Evolutionary conservation across 768 basidiomycete genomes (phyloP).

Genomic region (Trichaptum fuscoviolaceum): DNA sequence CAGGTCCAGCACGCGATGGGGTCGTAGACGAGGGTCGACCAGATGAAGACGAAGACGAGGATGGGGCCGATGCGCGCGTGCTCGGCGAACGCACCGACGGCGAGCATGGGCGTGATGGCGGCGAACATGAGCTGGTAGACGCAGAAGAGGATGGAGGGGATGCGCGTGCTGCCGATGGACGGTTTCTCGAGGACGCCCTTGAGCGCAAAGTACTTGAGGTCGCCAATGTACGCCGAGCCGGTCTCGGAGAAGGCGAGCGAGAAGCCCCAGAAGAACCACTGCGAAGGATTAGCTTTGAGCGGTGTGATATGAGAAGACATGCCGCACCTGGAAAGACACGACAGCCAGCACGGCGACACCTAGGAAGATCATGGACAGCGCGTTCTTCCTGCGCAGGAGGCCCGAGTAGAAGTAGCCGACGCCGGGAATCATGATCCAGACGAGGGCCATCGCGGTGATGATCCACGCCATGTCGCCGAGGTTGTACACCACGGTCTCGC

Average conservation of each 20-base stretch:
- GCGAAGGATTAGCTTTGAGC: neutral
- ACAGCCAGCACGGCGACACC: conserved; percentile 72
- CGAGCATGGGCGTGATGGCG: conserved; percentile 84
- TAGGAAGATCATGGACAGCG: conserved; percentile 83
- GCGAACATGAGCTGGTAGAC: conserved; percentile 92
- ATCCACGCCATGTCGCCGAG: conserved; percentile 69
- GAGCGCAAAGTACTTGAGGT: conserved; percentile 81
- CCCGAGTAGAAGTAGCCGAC: conserved; percentile 91
- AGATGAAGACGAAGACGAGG: conserved; percentile 85
- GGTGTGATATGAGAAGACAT: conserved; percentile 53
- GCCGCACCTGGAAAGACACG: conserved; percentile 91
- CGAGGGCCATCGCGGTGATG: conserved; percentile 70
- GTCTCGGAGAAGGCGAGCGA: conserved; percentile 86
- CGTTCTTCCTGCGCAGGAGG: conserved; percentile 88
- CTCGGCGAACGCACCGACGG: conserved; percentile 90
- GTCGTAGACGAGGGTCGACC: conserved; percentile 83
- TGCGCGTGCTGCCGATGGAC: conserved; percentile 62
- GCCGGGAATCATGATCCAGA: conserved; percentile 82
- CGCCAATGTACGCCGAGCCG: conserved; percentile 72
- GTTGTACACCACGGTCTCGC: conserved; percentile 36
- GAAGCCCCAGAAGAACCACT: conserved; percentile 30
- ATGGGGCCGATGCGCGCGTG: conserved; percentile 80
- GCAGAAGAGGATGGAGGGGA: conserved; percentile 74
- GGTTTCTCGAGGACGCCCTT: conserved; percentile 71
- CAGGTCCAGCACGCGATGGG: conserved; percentile 97